These are phyloP conservation scores for Cladosporium halotolerans DNA, from an alignment of 2,329 filamentous ascomycete genomes.

Conservation along the genomic window DNA sequence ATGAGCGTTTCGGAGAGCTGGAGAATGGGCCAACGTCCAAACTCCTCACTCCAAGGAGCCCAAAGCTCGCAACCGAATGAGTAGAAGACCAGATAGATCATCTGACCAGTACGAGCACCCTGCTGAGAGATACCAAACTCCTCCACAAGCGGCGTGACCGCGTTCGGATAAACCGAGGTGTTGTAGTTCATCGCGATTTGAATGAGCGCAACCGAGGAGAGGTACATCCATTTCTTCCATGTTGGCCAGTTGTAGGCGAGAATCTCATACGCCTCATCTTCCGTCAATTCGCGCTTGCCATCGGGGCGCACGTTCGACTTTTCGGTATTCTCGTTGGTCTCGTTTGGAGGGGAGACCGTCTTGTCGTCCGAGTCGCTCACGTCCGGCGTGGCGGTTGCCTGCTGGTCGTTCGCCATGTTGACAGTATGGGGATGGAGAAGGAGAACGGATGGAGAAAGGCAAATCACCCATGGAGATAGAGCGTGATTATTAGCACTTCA, in stretches of 20 bases:
- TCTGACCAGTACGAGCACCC: conserved; percentile 37
- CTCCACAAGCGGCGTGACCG: conserved; percentile 34
- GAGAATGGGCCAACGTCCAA: conserved; percentile 41
- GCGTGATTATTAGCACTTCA: conserved; percentile 3
- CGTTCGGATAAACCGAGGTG: conserved; percentile 44
- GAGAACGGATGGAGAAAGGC: conserved; percentile 4
- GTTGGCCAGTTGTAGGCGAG: conserved; percentile 40
- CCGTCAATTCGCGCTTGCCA: conserved; percentile 17
- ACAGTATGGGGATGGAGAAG: background rate
- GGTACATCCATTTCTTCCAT: conserved; percentile 44
- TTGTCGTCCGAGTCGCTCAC: conserved; percentile 9
- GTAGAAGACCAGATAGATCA: conserved; percentile 42
- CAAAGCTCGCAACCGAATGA: conserved; percentile 43
- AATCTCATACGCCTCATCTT: conserved; percentile 23
- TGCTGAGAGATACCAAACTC: conserved; percentile 38
- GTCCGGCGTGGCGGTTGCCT: conserved; percentile 1
- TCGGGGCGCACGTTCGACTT: conserved; percentile 6
- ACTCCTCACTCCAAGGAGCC: conserved; percentile 48
- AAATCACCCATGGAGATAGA: conserved; percentile 5
- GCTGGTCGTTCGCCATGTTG: conserved; percentile 8
- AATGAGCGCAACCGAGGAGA: conserved; percentile 42
- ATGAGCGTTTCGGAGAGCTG: conserved; percentile 44
- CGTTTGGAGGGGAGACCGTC: conserved; percentile 6
- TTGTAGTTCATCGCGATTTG: conserved; percentile 50
- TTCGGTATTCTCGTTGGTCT: background rate